Percentiles rank a stretch among this genome's conserved stretches.
phyloP scores from a whole-genome alignment of 768 basidiomycete species.

The Mycena pura region DNA sequence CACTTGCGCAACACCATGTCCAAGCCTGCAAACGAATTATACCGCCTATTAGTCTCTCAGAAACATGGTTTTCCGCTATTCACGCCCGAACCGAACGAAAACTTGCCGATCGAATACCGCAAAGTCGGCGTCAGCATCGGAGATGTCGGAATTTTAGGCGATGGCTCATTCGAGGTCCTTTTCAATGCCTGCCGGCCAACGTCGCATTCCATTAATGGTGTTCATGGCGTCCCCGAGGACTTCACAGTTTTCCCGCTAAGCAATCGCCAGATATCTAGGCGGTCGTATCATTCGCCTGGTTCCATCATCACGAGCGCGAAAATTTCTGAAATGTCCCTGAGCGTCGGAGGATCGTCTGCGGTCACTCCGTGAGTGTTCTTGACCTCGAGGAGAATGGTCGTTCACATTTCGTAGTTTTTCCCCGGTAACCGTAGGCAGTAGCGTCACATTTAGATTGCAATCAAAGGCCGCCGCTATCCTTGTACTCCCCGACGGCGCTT shows the following conservation, averaged over 20 bases:
- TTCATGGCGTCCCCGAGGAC: background rate
- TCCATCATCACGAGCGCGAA: background rate
- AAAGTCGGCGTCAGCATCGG: conserved; percentile 4
- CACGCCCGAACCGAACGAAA: conserved; percentile 15
- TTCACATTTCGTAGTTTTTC: background rate
- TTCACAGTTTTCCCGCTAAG: background rate
- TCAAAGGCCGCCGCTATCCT: conserved; percentile 27
- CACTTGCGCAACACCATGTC: too few species aligned
- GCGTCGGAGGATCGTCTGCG: background rate
- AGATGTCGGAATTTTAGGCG: conserved; percentile 8
- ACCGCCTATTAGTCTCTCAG: background rate
- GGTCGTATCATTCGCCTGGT: conserved; percentile 1
- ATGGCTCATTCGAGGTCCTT: conserved; percentile 14
- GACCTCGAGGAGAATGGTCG: background rate
- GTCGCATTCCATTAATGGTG: conserved; percentile 2
- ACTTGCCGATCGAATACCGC: background rate
- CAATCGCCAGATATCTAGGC: background rate
- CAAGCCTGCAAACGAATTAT: conserved; percentile 6
- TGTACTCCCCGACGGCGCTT: conserved; percentile 25
- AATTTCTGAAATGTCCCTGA: background rate
- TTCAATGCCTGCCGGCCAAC: conserved; percentile 12
- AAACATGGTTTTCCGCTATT: conserved; percentile 14
- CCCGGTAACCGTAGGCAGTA: conserved; percentile 12
- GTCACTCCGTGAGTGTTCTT: conserved; percentile 9
- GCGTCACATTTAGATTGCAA: conserved; percentile 7